Evolutionary conservation across 2,329 filamentous ascomycete species (phyloP), one percentile per base, ranked within the genome.

Genomic region (Elsinoe necatrix): DNA sequence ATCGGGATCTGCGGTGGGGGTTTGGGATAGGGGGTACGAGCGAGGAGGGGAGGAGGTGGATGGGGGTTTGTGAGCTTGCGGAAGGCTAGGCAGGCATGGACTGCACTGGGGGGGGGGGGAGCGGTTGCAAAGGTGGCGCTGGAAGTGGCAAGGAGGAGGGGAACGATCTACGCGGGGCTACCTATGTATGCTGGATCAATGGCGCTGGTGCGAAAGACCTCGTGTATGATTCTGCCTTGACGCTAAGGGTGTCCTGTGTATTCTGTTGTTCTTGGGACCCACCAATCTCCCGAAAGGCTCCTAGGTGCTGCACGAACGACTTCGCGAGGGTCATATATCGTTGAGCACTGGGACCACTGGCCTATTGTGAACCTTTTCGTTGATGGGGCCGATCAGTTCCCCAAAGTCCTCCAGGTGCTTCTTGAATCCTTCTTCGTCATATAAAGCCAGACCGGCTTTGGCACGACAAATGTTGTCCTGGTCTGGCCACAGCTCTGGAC

Each of bases 81-180:
- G 23, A 55, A 21, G 18, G 34, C 6, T 20, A 45, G 39, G 34
- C 9, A 29, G 27, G 27, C 27, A 4, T n/a, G n/a, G n/a, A n/a
- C n/a, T n/a, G n/a, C n/a, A n/a, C n/a, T n/a, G n/a, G 27, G 9
- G 23, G 6, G 4, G 21, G 20, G 35, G 21, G 18, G 2, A n/a
- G 16, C 6, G 21, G 37, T 11, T 7, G 42, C n/a, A 18, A 51
- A 6, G 25, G 8, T 12, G 42, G 41, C n/a, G n/a, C n/a, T n/a
- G 55, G n/a, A 41, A 11, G 14, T 20, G 16, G 54, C 14, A 18
- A 14, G 47, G 71, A 75, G 20, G 67, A 29, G 27, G n/a, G n/a
- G n/a, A n/a, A n/a, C n/a, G n/a, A n/a, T n/a, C n/a, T n/a, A n/a
- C n/a, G n/a, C n/a, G n/a, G n/a, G n/a, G n/a, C n/a, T n/a, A n/a